A percentile compares a stretch with the other conserved stretches of the same genome.
Evolutionary conservation across 2,329 filamentous ascomycete species (phyloP).

Genomic region (Apiospora sp.): DNA sequence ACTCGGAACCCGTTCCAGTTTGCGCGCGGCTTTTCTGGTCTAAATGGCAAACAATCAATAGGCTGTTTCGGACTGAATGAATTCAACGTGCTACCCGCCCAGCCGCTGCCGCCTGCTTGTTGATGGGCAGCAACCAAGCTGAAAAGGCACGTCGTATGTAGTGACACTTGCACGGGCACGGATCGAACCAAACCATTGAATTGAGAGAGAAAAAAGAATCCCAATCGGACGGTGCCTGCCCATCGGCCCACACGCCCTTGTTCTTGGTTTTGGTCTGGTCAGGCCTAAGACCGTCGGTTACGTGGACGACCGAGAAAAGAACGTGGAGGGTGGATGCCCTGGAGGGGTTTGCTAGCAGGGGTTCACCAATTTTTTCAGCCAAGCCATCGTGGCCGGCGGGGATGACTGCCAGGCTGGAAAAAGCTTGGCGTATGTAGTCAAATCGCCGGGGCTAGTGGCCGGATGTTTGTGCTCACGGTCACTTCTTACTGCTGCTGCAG

Average conservation of each 20-base stretch:
- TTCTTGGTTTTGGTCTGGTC: background rate
- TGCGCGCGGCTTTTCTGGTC: conserved; percentile 3
- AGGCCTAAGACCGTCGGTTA: conserved; percentile 19
- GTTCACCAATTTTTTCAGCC: conserved; percentile 6
- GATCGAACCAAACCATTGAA: background rate
- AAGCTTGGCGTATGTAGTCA: conserved; percentile 14
- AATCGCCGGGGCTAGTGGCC: background rate
- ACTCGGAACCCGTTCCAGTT: background rate
- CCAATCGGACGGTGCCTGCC: conserved; percentile 10
- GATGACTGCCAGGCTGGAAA: conserved; percentile 12
- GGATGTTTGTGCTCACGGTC: background rate
- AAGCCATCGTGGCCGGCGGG: conserved; percentile 6
- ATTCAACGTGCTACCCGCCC: conserved; percentile 1
- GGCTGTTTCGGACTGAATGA: conserved; percentile 9
- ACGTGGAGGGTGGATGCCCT: conserved; percentile 2
- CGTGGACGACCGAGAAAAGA: conserved; percentile 20
- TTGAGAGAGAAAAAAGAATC: background rate
- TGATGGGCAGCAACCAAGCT: background rate
- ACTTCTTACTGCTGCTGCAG: background rate
- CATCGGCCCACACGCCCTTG: conserved; percentile 2
- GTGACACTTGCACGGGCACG: background rate
- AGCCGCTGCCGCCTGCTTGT: background rate
- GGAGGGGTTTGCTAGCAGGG: background rate
- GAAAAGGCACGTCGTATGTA: background rate
- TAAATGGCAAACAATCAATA: background rate